Evolutionary conservation across 2,329 filamentous ascomycete species (phyloP).

Genomic region (Colletotrichum eleusines): DNA sequence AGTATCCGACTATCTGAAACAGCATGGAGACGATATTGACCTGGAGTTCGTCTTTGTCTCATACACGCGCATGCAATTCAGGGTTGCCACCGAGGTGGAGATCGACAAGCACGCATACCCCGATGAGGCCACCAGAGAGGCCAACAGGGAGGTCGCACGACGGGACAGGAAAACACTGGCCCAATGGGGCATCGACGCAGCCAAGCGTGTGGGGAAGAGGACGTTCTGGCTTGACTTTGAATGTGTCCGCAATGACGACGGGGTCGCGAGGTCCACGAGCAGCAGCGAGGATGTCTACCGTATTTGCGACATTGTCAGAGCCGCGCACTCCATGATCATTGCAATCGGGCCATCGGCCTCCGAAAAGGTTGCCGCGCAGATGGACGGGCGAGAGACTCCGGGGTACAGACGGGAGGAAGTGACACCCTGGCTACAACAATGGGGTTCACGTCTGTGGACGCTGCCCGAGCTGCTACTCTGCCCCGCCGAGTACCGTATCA

Average conservation of each 20-base stretch:
- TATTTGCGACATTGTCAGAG: constrained; percentile 60
- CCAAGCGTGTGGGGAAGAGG: constrained; percentile 50
- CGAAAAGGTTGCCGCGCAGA: constrained; percentile 44
- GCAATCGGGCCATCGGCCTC: constrained; percentile 51
- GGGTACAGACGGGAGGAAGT: constrained; percentile 4
- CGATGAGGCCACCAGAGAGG: constrained; percentile 41
- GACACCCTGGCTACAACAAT: constrained; percentile 47
- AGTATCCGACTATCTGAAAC: constrained; percentile 45
- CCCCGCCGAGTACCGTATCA: constrained; percentile 40
- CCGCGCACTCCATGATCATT: constrained; percentile 56
- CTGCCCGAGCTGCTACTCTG: constrained; percentile 54
- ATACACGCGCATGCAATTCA: constrained; percentile 57
- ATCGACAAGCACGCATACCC: constrained; percentile 28
- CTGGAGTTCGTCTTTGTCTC: constrained; percentile 55
- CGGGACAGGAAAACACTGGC: constrained; percentile 48
- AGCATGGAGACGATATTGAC: constrained; percentile 44
- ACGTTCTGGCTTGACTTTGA: constrained; percentile 59
- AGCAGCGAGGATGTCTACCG: constrained; percentile 50
- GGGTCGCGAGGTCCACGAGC: constrained; percentile 47
- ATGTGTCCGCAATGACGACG: constrained; percentile 53
- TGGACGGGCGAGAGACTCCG: constrained; percentile 40
- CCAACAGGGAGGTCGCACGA: constrained; percentile 41
- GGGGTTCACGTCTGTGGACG: constrained; percentile 60
- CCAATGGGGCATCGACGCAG: constrained; percentile 53
- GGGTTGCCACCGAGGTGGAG: constrained; percentile 45